Evolutionary conservation across 1,284 basidiomycete genomes (phyloP), one percentile per base, ranked within the genome.

Genomic region (Trichosporon sp.): DNA sequence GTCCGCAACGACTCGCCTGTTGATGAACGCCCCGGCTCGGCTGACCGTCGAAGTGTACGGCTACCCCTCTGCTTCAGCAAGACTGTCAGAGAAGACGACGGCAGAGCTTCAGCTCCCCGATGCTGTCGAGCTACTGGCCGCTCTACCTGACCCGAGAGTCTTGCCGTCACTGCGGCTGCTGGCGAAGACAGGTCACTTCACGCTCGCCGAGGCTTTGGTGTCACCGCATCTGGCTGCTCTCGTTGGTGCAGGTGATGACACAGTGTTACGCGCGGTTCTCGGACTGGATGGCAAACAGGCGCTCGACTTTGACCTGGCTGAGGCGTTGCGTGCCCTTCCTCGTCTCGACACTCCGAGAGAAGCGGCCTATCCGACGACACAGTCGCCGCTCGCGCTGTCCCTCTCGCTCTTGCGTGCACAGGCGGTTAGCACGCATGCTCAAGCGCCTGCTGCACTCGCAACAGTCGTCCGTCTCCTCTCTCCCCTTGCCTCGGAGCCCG

Each of bases 361-460:
- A 5, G 59, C 67, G 0, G n/a, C 7, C 2, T 68, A 70, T n/a
- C 73, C 73, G 2, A 8, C n/a, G 2, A 65, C 70, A 0, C n/a
- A 46, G 8, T 43, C 67, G 1, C 37, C 69, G 12, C 54, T 70
- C 0, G 37, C 68, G 0, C 19, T 43, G 16, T 68, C 38, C 0
- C 65, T 74, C n/a, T n/a, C 38, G 1, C 69, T 74, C 10, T 66
- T 69, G 0, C 19, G 19, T 0, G 65, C 66, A 4, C 73, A 74
- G 66, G 16, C 40, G 1, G 32, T 4, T 6, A 67, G 65, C 1
- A 7, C 51, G 2, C 73, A 74, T n/a, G 68, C 71, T 0, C 67
- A 37, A 1, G 73, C 73, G 0, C 67, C 65, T 6, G 4, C 8
- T 6, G 66, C 71, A 2, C 69, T 74, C 0, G 64, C 68, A 0